These are phyloP conservation scores for Thymus quinquecostatus DNA, from an alignment of 257 asterid species.

Conservation along the genomic window DNA sequence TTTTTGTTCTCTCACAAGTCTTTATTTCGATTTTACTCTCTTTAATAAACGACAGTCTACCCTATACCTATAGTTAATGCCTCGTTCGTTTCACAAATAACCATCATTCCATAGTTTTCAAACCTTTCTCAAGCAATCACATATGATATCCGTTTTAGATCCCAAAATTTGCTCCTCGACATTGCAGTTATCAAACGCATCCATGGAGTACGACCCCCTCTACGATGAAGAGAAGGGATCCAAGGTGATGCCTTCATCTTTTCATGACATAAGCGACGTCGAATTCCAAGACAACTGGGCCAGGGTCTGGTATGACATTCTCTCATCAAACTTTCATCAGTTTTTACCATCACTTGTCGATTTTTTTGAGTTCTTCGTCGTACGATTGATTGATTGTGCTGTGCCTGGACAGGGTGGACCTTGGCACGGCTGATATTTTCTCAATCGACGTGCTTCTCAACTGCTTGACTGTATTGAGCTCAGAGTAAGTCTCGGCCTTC, in stretches of 20 bases:
- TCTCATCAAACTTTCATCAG: not conserved
- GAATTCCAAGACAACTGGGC: conserved; percentile 99
- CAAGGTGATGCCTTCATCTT: conserved; percentile 88
- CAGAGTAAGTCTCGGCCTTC: conserved; percentile 66
- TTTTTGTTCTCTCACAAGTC: not conserved
- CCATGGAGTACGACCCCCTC: conserved; percentile 80
- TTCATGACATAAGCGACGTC: conserved; percentile 84
- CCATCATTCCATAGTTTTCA: not conserved
- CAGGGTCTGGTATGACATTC: conserved; percentile 72
- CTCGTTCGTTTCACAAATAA: not conserved
- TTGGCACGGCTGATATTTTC: conserved; percentile 90
- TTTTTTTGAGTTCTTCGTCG: not conserved
- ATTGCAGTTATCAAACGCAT: conserved; percentile 72
- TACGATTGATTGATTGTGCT: conserved; percentile 6
- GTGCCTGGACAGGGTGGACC: conserved; percentile 79
- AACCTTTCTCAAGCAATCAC: not conserved
- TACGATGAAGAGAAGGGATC: conserved; percentile 85
- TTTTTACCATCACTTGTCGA: not conserved
- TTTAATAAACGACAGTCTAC: too few relatives aligned
- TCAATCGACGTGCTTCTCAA: conserved; percentile 91
- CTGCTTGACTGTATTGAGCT: conserved; percentile 91
- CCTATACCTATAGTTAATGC: not conserved
- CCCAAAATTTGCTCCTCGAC: conserved; percentile 21
- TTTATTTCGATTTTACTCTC: too few relatives aligned
- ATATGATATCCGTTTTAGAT: not conserved